phyloP scores from a whole-genome alignment of 495 filamentous ascomycete genomes.

The Polyplosphaeria fusca region DNA sequence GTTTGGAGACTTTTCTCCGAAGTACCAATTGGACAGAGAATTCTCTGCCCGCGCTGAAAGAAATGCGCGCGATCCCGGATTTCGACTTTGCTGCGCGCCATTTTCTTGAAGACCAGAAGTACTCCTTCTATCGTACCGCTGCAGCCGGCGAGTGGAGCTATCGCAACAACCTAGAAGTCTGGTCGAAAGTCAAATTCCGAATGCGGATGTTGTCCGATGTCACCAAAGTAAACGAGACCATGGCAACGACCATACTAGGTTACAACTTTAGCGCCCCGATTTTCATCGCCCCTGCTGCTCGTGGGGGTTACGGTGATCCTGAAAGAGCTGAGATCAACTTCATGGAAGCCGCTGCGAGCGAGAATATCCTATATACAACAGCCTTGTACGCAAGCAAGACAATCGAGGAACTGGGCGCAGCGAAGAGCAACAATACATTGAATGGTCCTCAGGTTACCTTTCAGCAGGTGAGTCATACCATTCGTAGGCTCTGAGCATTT shows the following conservation, averaged over 20 bases:
- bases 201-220: not conserved
- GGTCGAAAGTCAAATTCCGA: not conserved
- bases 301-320: not conserved
- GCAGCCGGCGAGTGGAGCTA: slow-evolving; percentile 1
- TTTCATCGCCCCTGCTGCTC: not conserved
- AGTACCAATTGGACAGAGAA: not conserved
- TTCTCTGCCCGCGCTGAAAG: not conserved
- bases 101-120: not conserved
- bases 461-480: not conserved
- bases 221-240: not conserved
- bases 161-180: not conserved
- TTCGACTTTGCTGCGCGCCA: not conserved
- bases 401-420: not conserved
- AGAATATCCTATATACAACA: not conserved
- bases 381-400: not conserved
- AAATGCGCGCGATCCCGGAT: not conserved
- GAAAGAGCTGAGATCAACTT: not conserved
- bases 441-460: not conserved
- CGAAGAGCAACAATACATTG: not conserved
- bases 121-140: not conserved
- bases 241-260: not conserved
- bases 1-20: not conserved
- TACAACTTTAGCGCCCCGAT: not conserved
- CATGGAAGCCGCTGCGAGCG: not conserved
- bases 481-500: not conserved